Percentiles rank a stretch among this genome's conserved stretches.
Evolutionary conservation across 495 filamentous ascomycete species (phyloP).

Genomic region (Penicillium taxi): DNA sequence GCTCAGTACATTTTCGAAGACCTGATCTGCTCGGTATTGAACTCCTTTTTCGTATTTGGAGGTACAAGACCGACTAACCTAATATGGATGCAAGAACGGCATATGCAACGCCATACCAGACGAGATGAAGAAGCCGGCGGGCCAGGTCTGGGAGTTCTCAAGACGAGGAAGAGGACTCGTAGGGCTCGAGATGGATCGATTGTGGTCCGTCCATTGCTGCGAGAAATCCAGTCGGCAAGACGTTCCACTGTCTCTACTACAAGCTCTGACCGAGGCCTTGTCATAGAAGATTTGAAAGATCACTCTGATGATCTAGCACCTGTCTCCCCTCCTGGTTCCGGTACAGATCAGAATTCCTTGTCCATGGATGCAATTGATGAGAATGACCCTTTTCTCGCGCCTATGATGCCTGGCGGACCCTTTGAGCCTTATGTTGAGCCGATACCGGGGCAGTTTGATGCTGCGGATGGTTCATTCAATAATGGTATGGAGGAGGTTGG

Average conservation of each 20-base stretch:
- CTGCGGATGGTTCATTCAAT: constrained; percentile 28
- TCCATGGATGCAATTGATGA: constrained; percentile 27
- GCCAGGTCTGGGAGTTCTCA: constrained; percentile 46
- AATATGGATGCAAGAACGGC: constrained; percentile 34
- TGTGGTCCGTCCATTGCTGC: constrained; percentile 31
- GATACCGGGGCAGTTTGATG: constrained; percentile 30
- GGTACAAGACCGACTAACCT: too few relatives aligned
- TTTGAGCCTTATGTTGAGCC: constrained; percentile 33
- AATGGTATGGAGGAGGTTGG: constrained; percentile 15
- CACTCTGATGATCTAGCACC: constrained; percentile 15
- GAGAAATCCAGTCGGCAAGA: constrained; percentile 13
- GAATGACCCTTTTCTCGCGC: constrained; percentile 25
- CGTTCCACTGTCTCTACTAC: constrained; percentile 7
- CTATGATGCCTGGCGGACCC: constrained; percentile 26
- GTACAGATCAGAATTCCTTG: constrained; percentile 17
- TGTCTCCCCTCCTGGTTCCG: constrained; percentile 26
- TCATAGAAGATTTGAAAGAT: constrained; percentile 14
- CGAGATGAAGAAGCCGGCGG: constrained; percentile 55
- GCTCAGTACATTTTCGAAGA: constrained; percentile 50
- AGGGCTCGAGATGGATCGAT: constrained; percentile 50
- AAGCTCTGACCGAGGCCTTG: constrained; percentile 12
- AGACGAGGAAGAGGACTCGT: constrained; percentile 54
- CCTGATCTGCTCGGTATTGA: constrained; percentile 46
- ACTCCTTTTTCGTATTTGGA: too few relatives aligned
- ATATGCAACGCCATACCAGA: constrained; percentile 51